A percentile compares a stretch with the other conserved stretches of the same genome.
Evolutionary conservation across 2,329 filamentous ascomycete species (phyloP).

Genomic region (Cladosporium sp.): DNA sequence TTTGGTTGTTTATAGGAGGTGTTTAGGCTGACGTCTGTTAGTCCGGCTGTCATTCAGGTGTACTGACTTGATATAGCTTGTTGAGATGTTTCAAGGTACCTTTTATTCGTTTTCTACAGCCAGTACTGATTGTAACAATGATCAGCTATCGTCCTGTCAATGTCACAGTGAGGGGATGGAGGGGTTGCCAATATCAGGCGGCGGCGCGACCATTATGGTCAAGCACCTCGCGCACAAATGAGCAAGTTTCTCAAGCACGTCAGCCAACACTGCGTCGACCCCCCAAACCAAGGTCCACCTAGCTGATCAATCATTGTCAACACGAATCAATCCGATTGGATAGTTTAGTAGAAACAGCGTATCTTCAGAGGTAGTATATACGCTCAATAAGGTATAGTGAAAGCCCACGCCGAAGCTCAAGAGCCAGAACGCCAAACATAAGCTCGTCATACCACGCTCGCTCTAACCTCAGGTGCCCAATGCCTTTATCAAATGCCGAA

Average conservation of each 20-base stretch:
- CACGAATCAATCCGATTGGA: neutral
- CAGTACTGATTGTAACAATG: neutral
- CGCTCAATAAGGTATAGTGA: conserved; percentile 9
- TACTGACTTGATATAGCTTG: neutral
- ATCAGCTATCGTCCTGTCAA: neutral
- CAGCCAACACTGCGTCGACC: neutral
- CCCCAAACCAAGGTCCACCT: neutral
- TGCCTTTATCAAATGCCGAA: neutral
- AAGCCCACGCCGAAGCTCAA: neutral
- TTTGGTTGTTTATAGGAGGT: neutral
- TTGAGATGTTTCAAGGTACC: neutral
- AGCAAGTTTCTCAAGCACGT: conserved; percentile 17
- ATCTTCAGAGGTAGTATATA: conserved; percentile 12
- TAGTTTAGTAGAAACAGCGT: neutral
- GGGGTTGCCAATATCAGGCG: neutral
- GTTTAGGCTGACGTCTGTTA: neutral
- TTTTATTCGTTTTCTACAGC: neutral
- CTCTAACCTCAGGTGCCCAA: neutral
- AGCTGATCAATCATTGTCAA: neutral
- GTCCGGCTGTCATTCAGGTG: neutral
- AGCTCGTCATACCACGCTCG: neutral
- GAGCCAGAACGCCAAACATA: conserved; percentile 7
- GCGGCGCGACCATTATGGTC: conserved; percentile 15
- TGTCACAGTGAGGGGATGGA: neutral
- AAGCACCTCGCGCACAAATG: conserved; percentile 15